Base-by-base conservation (phyloP, 768 basidiomycete genomes). In the Auricularia sp. region DNA sequence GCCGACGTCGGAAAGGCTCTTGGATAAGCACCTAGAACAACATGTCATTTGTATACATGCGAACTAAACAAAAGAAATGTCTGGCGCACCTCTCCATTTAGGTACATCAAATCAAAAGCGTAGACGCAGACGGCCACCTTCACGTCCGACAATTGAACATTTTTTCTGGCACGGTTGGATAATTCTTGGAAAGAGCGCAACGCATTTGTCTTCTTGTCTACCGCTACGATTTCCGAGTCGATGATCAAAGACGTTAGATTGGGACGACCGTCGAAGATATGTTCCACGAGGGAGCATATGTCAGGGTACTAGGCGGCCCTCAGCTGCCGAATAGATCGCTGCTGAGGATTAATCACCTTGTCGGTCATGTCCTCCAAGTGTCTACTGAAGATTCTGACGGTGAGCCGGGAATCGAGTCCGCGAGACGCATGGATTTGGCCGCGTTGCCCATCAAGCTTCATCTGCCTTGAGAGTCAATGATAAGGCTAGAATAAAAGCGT, bases 341-440 rank as follows among this genome's bases (percentile, higher is more conserved):
- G 33, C 58, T 14, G 36, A 16, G 35, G 61, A 34, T 44, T 61
- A 61, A 71, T 67, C 71, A 84, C 89, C 80, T 96, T 94, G 66
- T 85, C 84, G 1, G 91, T 93, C 93, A 94, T 94, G 70, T 93
- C 87, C 75, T 95, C 92, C 36, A 96, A 77, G 77, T 93, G 91
- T 63, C 93, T 85, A 65, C 90, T 91, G 77, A 96, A 96, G 61
- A 95, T 79, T 62, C 84, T 83, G 51, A 91, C 81, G 10, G 68
- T 70, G 36, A 71, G 62, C 11, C 71, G 68, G 36, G 71, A 77
- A 36, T 73, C 70, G 3, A 72, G 69, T 14, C 70, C 71, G 66
- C 67, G 72, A 53, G 62, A 70, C 12, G 80, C 87, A 71, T 91
- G 89, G n/a, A 90, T 86, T 73, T 91, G 91, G 21, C 87, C 91